A percentile compares a stretch with the other conserved stretches of the same genome.
phyloP scores from a whole-genome alignment of 441 rosid species.

The Populus hybrid region DNA sequence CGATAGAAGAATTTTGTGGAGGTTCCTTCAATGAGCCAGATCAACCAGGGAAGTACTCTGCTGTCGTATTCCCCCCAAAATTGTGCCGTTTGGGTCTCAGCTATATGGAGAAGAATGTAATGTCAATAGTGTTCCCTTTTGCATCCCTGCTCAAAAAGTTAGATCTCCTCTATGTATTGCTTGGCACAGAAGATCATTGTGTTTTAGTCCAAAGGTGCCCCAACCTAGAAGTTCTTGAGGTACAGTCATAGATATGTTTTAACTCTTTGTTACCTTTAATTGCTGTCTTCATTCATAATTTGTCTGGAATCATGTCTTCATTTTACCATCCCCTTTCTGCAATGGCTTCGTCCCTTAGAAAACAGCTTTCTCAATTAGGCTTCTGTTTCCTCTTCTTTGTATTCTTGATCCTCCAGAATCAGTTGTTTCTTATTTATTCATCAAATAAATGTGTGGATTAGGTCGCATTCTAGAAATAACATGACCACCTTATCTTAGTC shows the following conservation, averaged over 20 bases:
- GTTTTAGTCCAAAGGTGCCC: conserved; percentile 70
- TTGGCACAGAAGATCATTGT: conserved; percentile 85
- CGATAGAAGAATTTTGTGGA: conserved; percentile 87
- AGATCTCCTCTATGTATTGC: conserved; percentile 84
- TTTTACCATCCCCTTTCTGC: not conserved
- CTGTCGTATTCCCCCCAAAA: conserved; percentile 51
- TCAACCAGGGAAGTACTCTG: conserved; percentile 45
- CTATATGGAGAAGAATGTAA: conserved; percentile 67
- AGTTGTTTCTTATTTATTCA: not conserved
- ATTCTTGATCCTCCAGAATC: not conserved
- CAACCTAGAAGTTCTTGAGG: conserved; percentile 95
- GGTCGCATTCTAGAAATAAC: not conserved
- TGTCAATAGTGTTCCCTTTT: conserved; percentile 76
- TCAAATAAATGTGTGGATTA: not conserved
- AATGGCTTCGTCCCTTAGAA: not conserved
- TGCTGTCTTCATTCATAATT: not conserved
- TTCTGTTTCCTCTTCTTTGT: not conserved
- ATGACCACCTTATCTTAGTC: not conserved
- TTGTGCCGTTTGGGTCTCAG: conserved; percentile 71
- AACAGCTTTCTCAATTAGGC: not conserved
- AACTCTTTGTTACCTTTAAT: not conserved
- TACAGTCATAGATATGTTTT: conserved; percentile 20
- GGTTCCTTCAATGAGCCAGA: conserved; percentile 54
- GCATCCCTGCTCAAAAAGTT: conserved; percentile 65
- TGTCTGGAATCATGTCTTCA: not conserved